Percentiles rank a stretch among this genome's conserved stretches.
Evolutionary conservation across 768 basidiomycete genomes (phyloP).

Genomic region (Pilatotrama ljubarskyi): DNA sequence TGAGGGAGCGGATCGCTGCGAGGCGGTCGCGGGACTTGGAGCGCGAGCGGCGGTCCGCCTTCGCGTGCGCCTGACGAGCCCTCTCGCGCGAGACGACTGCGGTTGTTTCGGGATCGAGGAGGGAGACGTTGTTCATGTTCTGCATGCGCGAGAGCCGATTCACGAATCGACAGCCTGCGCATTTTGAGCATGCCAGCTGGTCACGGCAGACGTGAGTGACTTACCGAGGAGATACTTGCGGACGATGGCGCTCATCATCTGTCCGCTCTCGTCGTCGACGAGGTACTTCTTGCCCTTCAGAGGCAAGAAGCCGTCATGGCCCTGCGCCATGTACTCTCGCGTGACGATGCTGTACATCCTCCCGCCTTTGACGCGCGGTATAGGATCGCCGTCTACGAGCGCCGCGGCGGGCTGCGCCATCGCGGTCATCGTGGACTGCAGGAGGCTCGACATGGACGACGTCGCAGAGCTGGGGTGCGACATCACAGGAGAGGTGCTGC

Average conservation of each 20-base stretch:
- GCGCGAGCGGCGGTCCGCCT: slow-evolving; percentile 12
- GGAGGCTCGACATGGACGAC: slow-evolving; percentile 23
- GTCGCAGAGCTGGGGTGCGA: slow-evolving; percentile 17
- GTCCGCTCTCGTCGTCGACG: slow-evolving; percentile 82
- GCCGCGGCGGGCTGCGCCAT: neutral
- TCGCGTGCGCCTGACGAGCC: slow-evolving; percentile 32
- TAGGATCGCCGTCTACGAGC: slow-evolving; percentile 49
- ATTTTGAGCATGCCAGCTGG: neutral
- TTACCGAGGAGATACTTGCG: slow-evolving; percentile 82
- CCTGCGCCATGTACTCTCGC: slow-evolving; percentile 82
- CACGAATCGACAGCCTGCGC: slow-evolving; percentile 70
- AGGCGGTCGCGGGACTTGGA: slow-evolving; percentile 16
- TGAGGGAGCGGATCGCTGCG: slow-evolving; percentile 7
- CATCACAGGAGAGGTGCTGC: slow-evolving; percentile 14
- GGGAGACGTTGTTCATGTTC: slow-evolving; percentile 29
- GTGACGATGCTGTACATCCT: slow-evolving; percentile 78
- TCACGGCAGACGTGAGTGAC: neutral
- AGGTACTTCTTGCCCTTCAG: slow-evolving; percentile 67
- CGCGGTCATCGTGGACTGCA: slow-evolving; percentile 9
- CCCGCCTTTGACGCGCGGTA: slow-evolving; percentile 52
- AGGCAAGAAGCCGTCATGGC: slow-evolving; percentile 79
- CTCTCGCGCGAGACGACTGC: slow-evolving; percentile 50
- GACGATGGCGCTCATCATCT: slow-evolving; percentile 75
- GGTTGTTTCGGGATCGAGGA: slow-evolving; percentile 46
- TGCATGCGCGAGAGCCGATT: slow-evolving; percentile 55